These are phyloP conservation scores for Daldinia loculata DNA, from an alignment of 495 filamentous ascomycete species.

Conservation along the genomic window DNA sequence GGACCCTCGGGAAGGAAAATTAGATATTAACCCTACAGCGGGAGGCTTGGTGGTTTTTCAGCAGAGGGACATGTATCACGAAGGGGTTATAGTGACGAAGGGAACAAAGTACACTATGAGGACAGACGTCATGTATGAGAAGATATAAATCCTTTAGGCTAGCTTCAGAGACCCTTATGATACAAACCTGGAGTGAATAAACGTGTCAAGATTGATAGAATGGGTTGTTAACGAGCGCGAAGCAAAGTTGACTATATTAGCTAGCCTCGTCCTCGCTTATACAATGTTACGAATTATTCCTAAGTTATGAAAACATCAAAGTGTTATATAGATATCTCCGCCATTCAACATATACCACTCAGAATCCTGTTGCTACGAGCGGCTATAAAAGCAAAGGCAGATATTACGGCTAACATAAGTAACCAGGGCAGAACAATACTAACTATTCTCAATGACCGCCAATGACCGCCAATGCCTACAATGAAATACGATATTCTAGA, in stretches of 20 bases:
- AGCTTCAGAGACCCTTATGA: neutral
- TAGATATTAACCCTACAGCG: conserved; percentile 72
- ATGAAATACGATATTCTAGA: too few species aligned
- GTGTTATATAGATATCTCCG: too few species aligned
- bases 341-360: too few species aligned
- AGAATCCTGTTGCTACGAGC: too few species aligned
- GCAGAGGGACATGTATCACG: conserved; percentile 71
- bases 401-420: too few species aligned
- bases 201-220: neutral
- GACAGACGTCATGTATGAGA: conserved; percentile 76
- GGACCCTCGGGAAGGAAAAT: conserved; percentile 42
- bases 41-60: conserved; percentile 82
- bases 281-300: neutral
- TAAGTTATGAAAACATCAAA: too few species aligned
- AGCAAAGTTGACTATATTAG: neutral
- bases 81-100: conserved; percentile 71
- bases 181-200: neutral
- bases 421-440: too few species aligned
- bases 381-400: too few species aligned
- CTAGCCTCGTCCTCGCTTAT: neutral
- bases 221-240: neutral
- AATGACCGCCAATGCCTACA: too few species aligned
- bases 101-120: conserved; percentile 80
- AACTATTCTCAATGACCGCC: too few species aligned
- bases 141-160: neutral